Conservation (phyloP, 352 stramenopile species). For the Aphanomyces cochlioides region DNA sequence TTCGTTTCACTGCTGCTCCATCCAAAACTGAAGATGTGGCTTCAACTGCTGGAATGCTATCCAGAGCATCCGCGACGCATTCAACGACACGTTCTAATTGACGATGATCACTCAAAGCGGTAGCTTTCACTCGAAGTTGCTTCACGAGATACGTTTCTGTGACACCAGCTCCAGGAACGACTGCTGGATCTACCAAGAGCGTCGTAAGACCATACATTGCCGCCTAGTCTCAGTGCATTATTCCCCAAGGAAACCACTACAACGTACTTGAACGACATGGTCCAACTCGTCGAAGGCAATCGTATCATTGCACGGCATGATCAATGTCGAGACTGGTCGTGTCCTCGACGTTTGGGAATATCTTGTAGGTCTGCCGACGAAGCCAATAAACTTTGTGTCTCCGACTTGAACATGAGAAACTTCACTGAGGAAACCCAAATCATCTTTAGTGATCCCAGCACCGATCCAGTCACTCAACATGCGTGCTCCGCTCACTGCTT, state of each 20-base stretch:
- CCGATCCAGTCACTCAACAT: conserved; percentile 13
- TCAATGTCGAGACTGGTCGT: conserved; percentile 7
- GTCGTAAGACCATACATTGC: conserved; percentile 14
- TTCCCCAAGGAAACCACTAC: background rate
- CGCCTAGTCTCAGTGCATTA: background rate
- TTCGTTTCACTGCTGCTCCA: background rate
- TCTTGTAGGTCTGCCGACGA: background rate
- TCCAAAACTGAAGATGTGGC: background rate
- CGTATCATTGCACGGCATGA: background rate
- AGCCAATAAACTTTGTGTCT: background rate
- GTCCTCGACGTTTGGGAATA: background rate
- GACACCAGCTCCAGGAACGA: background rate
- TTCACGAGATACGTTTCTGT: conserved; percentile 1
- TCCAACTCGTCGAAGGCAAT: conserved; percentile 8
- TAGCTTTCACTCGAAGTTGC: background rate
- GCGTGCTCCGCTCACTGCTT: conserved; percentile 9
- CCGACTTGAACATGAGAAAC: background rate
- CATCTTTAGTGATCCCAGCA: background rate
- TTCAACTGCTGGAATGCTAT: background rate
- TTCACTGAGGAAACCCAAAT: background rate
- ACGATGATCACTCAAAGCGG: background rate
- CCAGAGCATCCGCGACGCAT: background rate
- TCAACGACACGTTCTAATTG: background rate
- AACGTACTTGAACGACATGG: conserved; percentile 8
- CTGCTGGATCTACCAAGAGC: background rate